These are phyloP conservation scores for Aspergillus arachidicola DNA, from an alignment of 2,329 filamentous ascomycete species.

Conservation along the genomic window DNA sequence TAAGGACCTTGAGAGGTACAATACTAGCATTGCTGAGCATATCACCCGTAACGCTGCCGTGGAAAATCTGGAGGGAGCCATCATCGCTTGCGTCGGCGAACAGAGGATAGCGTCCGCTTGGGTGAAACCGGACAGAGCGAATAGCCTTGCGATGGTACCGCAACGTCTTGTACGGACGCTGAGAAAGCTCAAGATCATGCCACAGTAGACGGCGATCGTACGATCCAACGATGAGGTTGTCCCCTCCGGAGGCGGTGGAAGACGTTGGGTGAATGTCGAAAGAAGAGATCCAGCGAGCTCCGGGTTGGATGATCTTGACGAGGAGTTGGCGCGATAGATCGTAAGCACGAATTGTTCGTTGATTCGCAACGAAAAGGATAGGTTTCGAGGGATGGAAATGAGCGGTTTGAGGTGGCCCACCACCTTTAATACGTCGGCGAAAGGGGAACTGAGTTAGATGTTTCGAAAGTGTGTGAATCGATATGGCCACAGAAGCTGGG, in stretches of 20 bases:
- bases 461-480: constrained; percentile 93
- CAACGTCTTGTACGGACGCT: constrained; percentile 91
- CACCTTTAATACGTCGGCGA: constrained; percentile 68
- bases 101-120: constrained; percentile 72
- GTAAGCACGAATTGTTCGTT: constrained; percentile 89
- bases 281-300: constrained; percentile 90
- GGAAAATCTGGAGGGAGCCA: constrained; percentile 92
- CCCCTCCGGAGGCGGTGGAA: constrained; percentile 85
- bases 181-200: constrained; percentile 94
- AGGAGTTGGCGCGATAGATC: constrained; percentile 90
- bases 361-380: constrained; percentile 93
- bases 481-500: constrained; percentile 65
- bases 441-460: constrained; percentile 95
- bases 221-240: constrained; percentile 90
- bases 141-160: constrained; percentile 94
- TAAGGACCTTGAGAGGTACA: constrained; percentile 91
- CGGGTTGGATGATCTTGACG: constrained; percentile 89
- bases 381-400: constrained; percentile 94
- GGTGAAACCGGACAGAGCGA: constrained; percentile 84
- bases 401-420: constrained; percentile 79
- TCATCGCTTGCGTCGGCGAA: constrained; percentile 97
- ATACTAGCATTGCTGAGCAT: constrained; percentile 96
- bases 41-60: constrained; percentile 92
- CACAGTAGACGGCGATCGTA: constrained; percentile 93
- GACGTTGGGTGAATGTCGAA: constrained; percentile 92